These are phyloP conservation scores for Sicyos edulis DNA, from an alignment of 306 rosid species.

Conservation along the genomic window DNA sequence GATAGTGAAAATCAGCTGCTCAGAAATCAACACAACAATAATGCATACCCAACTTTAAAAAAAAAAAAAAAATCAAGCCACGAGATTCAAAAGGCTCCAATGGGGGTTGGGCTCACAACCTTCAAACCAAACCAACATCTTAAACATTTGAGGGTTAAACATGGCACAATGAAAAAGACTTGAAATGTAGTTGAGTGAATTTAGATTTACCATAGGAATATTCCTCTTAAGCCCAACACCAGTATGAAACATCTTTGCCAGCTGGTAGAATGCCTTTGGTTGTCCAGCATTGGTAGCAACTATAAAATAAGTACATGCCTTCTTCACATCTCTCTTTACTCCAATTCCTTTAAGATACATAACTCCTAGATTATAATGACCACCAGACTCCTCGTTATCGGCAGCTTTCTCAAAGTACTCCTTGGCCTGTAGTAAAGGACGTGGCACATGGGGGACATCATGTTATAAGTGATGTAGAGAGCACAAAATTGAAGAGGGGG, in stretches of 20 bases:
- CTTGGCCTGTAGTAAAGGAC: constrained; percentile 48
- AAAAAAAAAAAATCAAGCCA: not conserved
- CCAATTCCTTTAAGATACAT: constrained; percentile 95
- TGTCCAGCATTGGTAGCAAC: constrained; percentile 85
- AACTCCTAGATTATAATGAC: constrained; percentile 94
- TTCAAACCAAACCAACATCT: not conserved
- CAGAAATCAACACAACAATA: not conserved
- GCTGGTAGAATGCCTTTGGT: constrained; percentile 98
- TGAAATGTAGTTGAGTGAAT: constrained; percentile 2
- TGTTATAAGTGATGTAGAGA: not conserved
- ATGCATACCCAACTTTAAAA: not conserved
- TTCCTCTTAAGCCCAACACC: constrained; percentile 89
- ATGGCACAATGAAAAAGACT: not conserved
- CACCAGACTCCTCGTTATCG: constrained; percentile 65
- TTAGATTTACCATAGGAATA: constrained; percentile 51
- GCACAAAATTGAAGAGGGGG: not conserved
- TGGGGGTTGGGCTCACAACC: too few species aligned
- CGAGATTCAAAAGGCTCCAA: not conserved
- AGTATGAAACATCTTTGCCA: constrained; percentile 92
- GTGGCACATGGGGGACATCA: constrained; percentile 12
- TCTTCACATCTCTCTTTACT: constrained; percentile 74
- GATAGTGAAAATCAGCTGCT: not conserved
- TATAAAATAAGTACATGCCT: constrained; percentile 58
- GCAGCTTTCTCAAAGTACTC: constrained; percentile 96
- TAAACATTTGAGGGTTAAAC: not conserved